phyloP scores from a whole-genome alignment of 306 rosid genomes.

The Canavalia ensiformis region DNA sequence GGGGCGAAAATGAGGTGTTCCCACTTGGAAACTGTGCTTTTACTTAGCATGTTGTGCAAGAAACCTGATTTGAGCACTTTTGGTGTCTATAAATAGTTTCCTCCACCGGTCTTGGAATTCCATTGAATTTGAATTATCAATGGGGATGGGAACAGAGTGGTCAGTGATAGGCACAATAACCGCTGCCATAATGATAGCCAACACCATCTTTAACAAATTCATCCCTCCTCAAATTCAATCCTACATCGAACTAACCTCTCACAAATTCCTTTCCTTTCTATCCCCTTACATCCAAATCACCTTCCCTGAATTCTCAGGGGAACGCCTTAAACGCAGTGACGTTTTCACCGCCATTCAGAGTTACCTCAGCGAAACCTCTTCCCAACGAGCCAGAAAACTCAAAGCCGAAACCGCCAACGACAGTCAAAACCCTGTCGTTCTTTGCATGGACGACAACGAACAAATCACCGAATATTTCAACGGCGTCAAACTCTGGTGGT shows the following conservation, averaged over 20 bases:
- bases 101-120: background rate
- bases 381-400: background rate
- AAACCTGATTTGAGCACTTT: background rate
- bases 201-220: background rate
- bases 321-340: background rate
- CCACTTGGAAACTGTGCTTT: background rate
- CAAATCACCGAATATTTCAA: background rate
- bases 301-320: background rate
- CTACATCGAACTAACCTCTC: background rate
- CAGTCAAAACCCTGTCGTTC: background rate
- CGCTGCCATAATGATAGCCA: background rate
- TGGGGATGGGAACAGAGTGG: background rate
- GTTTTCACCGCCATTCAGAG: background rate
- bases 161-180: background rate
- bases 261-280: background rate
- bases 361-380: background rate
- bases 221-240: background rate
- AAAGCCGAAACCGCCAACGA: background rate
- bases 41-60: background rate
- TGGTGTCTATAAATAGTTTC: background rate
- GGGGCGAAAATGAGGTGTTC: background rate
- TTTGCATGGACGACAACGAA: conserved; percentile 21
- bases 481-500: background rate
- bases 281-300: conserved; percentile 20
- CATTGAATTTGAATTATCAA: too few relatives aligned